These are phyloP conservation scores for Mucor sp. DNA, from an alignment of 371 early-diverging fungal genomes.

Conservation along the genomic window DNA sequence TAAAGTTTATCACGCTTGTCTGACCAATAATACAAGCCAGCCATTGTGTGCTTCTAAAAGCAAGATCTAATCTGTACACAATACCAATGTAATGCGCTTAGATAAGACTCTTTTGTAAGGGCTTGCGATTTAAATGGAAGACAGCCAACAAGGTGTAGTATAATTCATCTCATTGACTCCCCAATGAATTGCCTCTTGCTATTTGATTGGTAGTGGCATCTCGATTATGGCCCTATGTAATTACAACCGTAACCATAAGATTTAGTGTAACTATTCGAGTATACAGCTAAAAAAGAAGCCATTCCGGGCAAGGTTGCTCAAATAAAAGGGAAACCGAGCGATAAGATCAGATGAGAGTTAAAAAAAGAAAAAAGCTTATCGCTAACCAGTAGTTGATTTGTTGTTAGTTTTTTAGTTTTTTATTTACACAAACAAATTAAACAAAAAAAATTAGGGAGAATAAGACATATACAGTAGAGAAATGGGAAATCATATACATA, in stretches of 20 bases:
- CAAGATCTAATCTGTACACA: neutral
- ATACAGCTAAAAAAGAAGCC: neutral
- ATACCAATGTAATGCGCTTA: neutral
- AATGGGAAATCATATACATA: slow-evolving; percentile 9
- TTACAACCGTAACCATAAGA: neutral
- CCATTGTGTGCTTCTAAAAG: neutral
- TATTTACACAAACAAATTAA: slow-evolving; percentile 16
- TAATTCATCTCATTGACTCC: neutral
- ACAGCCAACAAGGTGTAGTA: neutral
- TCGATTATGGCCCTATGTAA: neutral
- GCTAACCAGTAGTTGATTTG: neutral
- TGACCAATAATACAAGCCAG: neutral
- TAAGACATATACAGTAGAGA: neutral
- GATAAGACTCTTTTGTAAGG: slow-evolving; percentile 3
- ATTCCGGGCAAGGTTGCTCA: slow-evolving; percentile 1
- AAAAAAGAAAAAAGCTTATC: slow-evolving; percentile 12
- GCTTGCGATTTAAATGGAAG: neutral
- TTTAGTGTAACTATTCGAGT: neutral
- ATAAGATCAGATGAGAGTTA: slow-evolving; percentile 4
- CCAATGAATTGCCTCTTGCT: neutral
- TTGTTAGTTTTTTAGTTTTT: neutral
- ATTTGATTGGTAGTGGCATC: neutral
- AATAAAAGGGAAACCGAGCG: slow-evolving; percentile 2
- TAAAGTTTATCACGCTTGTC: neutral
- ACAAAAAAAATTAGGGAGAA: neutral